Conservation (phyloP, 495 filamentous ascomycete species). For the Aspergillus bridgeri region DNA sequence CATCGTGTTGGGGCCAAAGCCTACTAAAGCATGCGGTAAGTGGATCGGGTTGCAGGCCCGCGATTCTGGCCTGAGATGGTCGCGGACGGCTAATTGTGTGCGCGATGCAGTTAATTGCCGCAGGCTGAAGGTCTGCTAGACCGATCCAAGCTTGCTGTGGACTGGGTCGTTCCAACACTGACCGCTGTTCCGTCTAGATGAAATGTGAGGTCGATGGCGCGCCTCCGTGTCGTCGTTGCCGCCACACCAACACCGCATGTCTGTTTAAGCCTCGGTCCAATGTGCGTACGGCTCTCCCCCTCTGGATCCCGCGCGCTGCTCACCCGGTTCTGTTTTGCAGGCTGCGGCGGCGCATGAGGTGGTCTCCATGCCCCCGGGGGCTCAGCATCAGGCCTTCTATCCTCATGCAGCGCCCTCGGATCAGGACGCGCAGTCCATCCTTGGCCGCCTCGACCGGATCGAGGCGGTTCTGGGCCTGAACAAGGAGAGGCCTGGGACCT, state of each 20-base stretch:
- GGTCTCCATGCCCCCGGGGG: constrained; percentile 6
- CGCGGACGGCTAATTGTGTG: neutral
- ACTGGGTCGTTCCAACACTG: neutral
- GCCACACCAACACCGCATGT: constrained; percentile 29
- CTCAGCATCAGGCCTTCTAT: constrained; percentile 4
- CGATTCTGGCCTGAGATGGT: neutral
- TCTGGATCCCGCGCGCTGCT: neutral
- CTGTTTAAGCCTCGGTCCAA: constrained; percentile 42
- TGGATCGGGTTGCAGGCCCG: neutral
- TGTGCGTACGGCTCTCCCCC: constrained; percentile 18
- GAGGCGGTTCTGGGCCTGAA: constrained; percentile 33
- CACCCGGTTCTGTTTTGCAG: constrained; percentile 12
- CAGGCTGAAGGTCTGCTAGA: constrained; percentile 29
- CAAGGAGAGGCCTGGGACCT: constrained; percentile 6
- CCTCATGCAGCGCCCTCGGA: constrained; percentile 8
- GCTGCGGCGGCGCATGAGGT: constrained; percentile 31
- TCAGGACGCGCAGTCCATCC: constrained; percentile 24
- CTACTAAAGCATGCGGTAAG: constrained; percentile 42
- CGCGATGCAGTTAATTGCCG: constrained; percentile 34
- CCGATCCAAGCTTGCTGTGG: neutral
- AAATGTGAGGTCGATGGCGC: constrained; percentile 39
- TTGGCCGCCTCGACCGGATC: constrained; percentile 35
- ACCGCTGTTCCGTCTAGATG: constrained; percentile 23
- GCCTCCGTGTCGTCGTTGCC: constrained; percentile 36
- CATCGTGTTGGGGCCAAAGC: constrained; percentile 28